Conservation (phyloP, 371 early-diverging fungal genomes). For the Mortierella sp. region DNA sequence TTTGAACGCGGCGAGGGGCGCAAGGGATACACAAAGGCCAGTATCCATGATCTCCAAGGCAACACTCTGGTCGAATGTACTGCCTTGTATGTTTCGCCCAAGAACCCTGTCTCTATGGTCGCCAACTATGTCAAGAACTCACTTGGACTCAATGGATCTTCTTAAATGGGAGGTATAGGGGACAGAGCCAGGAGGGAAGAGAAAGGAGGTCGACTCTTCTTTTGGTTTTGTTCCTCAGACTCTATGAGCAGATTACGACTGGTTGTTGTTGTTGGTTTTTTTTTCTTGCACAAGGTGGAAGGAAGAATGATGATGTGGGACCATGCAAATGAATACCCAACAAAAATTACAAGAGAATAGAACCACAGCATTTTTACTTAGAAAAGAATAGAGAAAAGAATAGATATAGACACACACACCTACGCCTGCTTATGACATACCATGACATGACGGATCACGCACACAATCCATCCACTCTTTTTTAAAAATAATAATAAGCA, state of each 20-base stretch:
- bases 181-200: background rate
- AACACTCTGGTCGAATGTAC: conserved; percentile 74
- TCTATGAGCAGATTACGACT: background rate
- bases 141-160: conserved; percentile 25
- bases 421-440: background rate
- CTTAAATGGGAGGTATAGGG: background rate
- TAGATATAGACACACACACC: background rate
- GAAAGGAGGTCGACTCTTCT: background rate
- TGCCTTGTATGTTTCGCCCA: conserved; percentile 78
- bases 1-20: conserved; percentile 77
- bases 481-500: background rate
- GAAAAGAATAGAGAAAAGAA: too few relatives aligned
- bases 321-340: background rate
- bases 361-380: background rate
- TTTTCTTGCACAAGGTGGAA: background rate
- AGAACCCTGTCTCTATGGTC: conserved; percentile 57
- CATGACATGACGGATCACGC: background rate
- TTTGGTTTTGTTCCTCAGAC: too few relatives aligned
- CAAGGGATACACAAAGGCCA: conserved; percentile 78
- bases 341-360: background rate
- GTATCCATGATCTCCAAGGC: conserved; percentile 69
- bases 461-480: background rate
- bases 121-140: conserved; percentile 56
- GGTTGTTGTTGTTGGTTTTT: too few relatives aligned
- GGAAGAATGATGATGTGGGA: background rate